A percentile compares a stretch with the other conserved stretches of the same genome.
These are phyloP conservation scores for Austroboletus eburneus DNA, from an alignment of 768 basidiomycete genomes.

Conservation along the genomic window DNA sequence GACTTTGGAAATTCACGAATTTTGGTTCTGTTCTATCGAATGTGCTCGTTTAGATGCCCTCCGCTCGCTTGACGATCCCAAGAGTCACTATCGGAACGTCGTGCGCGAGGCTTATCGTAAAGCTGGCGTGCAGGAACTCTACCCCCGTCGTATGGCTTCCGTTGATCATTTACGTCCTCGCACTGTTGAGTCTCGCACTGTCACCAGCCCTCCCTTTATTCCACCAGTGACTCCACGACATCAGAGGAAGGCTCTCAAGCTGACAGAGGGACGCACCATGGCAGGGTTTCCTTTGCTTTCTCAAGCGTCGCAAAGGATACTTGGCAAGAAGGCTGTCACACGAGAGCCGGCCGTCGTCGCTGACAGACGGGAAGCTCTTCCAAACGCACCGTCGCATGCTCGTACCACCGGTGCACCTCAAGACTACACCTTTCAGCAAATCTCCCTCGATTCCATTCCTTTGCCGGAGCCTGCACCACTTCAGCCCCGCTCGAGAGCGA, in stretches of 20 bases:
- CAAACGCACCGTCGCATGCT: neutral
- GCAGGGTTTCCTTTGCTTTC: too few relatives aligned
- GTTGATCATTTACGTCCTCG: slow-evolving; percentile 1
- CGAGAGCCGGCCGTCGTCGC: neutral
- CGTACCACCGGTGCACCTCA: neutral
- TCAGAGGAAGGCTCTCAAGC: neutral
- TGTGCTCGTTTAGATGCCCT: slow-evolving; percentile 29
- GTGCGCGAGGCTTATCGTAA: slow-evolving; percentile 14
- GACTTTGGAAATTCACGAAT: slow-evolving; percentile 24
- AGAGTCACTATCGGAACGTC: slow-evolving; percentile 25
- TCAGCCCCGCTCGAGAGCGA: slow-evolving; percentile 9
- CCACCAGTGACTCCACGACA: neutral
- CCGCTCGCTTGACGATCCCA: slow-evolving; percentile 17
- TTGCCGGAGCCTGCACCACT: slow-evolving; percentile 1
- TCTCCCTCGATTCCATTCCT: slow-evolving; percentile 12
- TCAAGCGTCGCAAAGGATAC: too few relatives aligned
- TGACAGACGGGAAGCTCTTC: slow-evolving; percentile 4
- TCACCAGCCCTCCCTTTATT: neutral
- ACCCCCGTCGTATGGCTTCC: slow-evolving; percentile 12
- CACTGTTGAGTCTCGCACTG: neutral
- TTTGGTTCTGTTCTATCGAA: slow-evolving; percentile 24
- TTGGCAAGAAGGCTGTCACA: too few relatives aligned
- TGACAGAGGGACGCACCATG: too few relatives aligned
- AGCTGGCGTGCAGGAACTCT: slow-evolving; percentile 1
- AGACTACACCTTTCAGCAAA: slow-evolving; percentile 4